Conservation (phyloP, 345 rosid species). For the Eucalyptus regnans region DNA sequence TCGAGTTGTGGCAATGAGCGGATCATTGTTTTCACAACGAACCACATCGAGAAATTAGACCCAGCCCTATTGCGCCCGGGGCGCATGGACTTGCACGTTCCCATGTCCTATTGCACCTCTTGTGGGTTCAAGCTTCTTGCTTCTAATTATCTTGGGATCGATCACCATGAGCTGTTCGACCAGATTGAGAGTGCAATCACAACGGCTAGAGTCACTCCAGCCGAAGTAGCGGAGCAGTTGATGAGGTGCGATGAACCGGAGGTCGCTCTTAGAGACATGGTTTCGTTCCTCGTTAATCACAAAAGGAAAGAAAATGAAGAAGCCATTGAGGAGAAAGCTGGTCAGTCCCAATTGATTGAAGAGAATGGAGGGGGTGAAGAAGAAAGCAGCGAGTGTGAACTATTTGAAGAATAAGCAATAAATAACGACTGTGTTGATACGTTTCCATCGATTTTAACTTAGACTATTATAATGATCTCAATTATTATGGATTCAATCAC, state of each 20-base stretch:
- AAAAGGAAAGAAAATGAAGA: not conserved
- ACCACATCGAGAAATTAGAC: conserved; percentile 58
- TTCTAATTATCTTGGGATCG: conserved; percentile 23
- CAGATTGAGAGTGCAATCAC: conserved; percentile 15
- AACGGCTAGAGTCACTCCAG: conserved; percentile 23
- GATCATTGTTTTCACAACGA: conserved; percentile 73
- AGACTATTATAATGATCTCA: no score
- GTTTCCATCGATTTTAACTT: no score
- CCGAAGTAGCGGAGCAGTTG: conserved; percentile 35
- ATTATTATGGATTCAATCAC: no score
- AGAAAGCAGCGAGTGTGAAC: no score
- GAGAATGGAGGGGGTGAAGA: not conserved
- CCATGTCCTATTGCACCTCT: conserved; percentile 57
- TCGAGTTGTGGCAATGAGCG: conserved; percentile 76
- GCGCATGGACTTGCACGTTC: conserved; percentile 79
- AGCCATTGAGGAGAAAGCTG: not conserved
- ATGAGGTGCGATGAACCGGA: conserved; percentile 26
- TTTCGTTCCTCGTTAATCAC: conserved; percentile 16
- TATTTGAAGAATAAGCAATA: not conserved
- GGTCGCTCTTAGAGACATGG: conserved; percentile 7
- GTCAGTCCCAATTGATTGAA: no score
- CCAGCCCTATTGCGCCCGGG: conserved; percentile 70
- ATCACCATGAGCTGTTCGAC: conserved; percentile 5
- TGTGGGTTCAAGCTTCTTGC: conserved; percentile 44
- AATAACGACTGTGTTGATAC: no score